Evolutionary conservation across 2,329 filamentous ascomycete genomes (phyloP).

Genomic region (Leptographium lundbergii): DNA sequence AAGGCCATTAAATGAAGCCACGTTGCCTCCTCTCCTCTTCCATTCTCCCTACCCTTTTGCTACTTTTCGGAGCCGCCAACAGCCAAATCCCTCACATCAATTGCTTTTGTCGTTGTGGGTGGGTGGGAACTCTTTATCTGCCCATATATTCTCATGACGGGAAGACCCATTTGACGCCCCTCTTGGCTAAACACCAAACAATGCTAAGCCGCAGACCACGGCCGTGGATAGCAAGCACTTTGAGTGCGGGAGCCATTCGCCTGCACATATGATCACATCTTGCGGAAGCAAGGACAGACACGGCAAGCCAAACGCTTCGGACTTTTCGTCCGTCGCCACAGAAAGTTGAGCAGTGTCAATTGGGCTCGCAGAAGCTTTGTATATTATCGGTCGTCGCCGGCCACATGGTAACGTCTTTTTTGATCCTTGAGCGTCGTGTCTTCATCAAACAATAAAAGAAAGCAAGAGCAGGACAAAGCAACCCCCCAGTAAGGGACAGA

Average conservation of each 20-base stretch:
- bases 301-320: not conserved
- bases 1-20: not conserved
- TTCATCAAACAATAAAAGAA: conserved; percentile 6
- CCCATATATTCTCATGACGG: not conserved
- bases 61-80: not conserved
- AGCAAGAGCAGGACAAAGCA: not conserved
- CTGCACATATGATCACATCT: not conserved
- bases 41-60: not conserved
- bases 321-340: not conserved
- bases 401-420: conserved; percentile 12
- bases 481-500: not conserved
- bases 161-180: not conserved
- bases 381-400: conserved; percentile 15
- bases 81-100: not conserved
- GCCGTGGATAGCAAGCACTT: too few species aligned
- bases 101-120: too few species aligned
- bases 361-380: conserved; percentile 1
- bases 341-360: not conserved
- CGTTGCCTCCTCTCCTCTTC: not conserved
- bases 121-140: not conserved
- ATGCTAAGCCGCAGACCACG: too few species aligned
- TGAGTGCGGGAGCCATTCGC: not conserved
- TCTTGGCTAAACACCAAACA: not conserved
- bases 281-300: not conserved
- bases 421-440: conserved; percentile 9